These are phyloP conservation scores for Populus euphratica DNA, from an alignment of 345 rosid species.

Conservation along the genomic window DNA sequence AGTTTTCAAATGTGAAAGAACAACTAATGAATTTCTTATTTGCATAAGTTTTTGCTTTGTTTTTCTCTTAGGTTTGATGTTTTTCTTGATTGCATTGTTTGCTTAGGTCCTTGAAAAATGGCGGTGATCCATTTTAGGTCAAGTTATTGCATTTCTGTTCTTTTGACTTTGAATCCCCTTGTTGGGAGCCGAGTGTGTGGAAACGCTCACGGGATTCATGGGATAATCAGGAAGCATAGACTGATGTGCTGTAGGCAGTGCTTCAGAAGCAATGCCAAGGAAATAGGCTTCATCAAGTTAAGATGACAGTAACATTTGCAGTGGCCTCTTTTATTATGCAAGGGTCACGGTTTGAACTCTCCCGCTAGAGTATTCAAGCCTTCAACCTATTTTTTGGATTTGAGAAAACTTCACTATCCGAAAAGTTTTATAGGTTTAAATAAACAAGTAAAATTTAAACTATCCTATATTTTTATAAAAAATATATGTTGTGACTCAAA, in stretches of 20 bases:
- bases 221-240: conserved; percentile 45
- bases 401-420: too few species aligned
- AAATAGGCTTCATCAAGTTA: conserved; percentile 55
- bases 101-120: neutral
- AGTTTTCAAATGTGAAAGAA: neutral
- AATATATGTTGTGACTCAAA: too few species aligned
- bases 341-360: neutral
- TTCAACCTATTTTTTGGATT: neutral
- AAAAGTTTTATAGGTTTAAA: too few species aligned
- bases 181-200: conserved; percentile 45
- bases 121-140: neutral
- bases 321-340: neutral
- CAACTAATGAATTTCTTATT: neutral
- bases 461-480: too few species aligned
- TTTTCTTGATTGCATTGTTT: neutral
- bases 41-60: neutral
- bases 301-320: neutral
- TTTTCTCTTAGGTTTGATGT: too few species aligned
- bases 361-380: neutral
- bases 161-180: neutral
- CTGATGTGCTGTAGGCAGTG: conserved; percentile 53
- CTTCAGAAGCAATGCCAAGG: conserved; percentile 54
- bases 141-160: neutral
- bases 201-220: conserved; percentile 31
- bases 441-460: too few species aligned